Conservation (phyloP, 2,329 filamentous ascomycete genomes). For the Aspergillus bombycis region DNA sequence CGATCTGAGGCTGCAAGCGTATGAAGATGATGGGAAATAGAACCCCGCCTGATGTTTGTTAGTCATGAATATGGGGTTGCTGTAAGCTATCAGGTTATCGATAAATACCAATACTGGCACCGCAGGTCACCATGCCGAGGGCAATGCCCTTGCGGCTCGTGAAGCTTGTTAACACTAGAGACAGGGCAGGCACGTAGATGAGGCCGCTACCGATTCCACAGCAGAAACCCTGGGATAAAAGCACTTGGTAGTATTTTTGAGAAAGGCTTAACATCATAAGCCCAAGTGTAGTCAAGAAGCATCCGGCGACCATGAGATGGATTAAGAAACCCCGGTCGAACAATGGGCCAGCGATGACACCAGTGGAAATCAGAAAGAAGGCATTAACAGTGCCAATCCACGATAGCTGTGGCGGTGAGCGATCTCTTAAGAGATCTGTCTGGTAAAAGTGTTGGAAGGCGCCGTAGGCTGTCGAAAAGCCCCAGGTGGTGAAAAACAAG, state of each 20-base stretch:
- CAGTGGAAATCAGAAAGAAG: conserved; percentile 49
- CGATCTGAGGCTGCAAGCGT: conserved; percentile 5
- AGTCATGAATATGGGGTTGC: neutral
- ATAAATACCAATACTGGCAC: conserved; percentile 29
- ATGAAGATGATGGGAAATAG: conserved; percentile 18
- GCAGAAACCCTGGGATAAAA: conserved; percentile 50
- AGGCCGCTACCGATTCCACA: conserved; percentile 57
- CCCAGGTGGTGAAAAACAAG: conserved; percentile 26
- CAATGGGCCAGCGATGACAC: conserved; percentile 48
- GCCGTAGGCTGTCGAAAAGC: conserved; percentile 25
- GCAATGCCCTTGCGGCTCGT: conserved; percentile 54
- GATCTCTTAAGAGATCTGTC: conserved; percentile 19
- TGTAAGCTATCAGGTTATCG: neutral
- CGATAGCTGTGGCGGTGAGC: conserved; percentile 42
- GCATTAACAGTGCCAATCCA: conserved; percentile 49
- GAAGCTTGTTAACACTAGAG: conserved; percentile 65
- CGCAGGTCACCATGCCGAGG: conserved; percentile 57
- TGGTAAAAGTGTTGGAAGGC: conserved; percentile 32
- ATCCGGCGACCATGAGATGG: conserved; percentile 41
- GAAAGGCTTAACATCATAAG: conserved; percentile 50
- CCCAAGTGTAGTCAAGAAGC: conserved; percentile 45
- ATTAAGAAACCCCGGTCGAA: conserved; percentile 49
- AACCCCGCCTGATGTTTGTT: conserved; percentile 3
- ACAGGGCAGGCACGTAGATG: conserved; percentile 61
- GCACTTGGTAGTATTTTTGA: conserved; percentile 47